Evolutionary conservation across 2,329 filamentous ascomycete species (phyloP).

Genomic region (Alternaria postmessia): DNA sequence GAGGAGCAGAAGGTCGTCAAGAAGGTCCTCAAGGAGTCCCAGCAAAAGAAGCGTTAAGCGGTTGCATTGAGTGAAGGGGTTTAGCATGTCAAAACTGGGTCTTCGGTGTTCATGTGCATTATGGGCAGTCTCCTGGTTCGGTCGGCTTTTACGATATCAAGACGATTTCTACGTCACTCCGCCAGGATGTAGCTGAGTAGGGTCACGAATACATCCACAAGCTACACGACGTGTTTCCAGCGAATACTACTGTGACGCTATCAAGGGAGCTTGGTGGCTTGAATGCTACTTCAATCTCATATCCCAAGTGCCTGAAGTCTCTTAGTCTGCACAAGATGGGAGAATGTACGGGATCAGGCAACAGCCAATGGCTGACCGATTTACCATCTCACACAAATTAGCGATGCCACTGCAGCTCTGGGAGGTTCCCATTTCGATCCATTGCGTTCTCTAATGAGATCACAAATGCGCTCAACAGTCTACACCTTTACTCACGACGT

Average conservation of each 20-base stretch:
- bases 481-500: not conserved
- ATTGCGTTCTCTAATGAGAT: not conserved
- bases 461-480: not conserved
- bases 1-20: constrained; percentile 99
- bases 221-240: constrained; percentile 24
- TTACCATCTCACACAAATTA: not conserved
- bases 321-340: not conserved
- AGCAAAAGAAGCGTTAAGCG: constrained; percentile 73
- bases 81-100: constrained; percentile 49
- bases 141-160: constrained; percentile 50
- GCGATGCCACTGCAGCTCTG: not conserved
- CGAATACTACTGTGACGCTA: constrained; percentile 9
- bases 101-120: constrained; percentile 55
- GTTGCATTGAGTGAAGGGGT: constrained; percentile 36
- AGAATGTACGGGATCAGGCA: not conserved
- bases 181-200: constrained; percentile 48
- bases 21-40: constrained; percentile 99
- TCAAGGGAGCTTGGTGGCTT: constrained; percentile 1
- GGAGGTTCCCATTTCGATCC: not conserved
- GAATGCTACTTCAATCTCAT: not conserved
- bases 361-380: not conserved
- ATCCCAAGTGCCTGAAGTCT: constrained; percentile 2
- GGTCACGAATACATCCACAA: constrained; percentile 46
- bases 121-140: constrained; percentile 51
- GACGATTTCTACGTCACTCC: constrained; percentile 48